phyloP scores from a whole-genome alignment of 2,329 filamentous ascomycete genomes.

The Neopestalotiopsis sp. region DNA sequence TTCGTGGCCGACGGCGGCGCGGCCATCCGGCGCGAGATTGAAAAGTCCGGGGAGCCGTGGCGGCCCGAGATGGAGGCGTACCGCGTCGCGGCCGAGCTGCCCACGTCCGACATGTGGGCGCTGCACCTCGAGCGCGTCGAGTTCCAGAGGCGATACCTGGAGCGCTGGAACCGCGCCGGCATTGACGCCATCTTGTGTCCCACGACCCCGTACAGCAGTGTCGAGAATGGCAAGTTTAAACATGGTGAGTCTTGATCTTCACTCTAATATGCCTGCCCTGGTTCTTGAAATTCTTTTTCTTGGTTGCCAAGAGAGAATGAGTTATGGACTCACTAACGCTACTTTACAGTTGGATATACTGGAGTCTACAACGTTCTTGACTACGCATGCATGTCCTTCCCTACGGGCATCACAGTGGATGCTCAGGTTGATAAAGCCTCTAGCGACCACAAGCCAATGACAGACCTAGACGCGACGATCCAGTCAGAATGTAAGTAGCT shows the following conservation, averaged over 20 bases:
- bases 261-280: no score
- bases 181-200: slow-evolving; percentile 70
- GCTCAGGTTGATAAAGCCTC: slow-evolving; percentile 40
- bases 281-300: neutral
- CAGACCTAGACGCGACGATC: slow-evolving; percentile 41
- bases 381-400: slow-evolving; percentile 53
- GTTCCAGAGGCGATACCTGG: slow-evolving; percentile 51
- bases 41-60: slow-evolving; percentile 46
- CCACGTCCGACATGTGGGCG: slow-evolving; percentile 52
- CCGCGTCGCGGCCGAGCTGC: slow-evolving; percentile 40
- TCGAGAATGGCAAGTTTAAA: slow-evolving; percentile 48
- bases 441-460: slow-evolving; percentile 39
- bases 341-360: slow-evolving; percentile 49
- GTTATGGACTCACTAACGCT: neutral
- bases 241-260: slow-evolving; percentile 40
- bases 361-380: slow-evolving; percentile 56
- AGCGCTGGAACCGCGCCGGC: slow-evolving; percentile 49
- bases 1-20: slow-evolving; percentile 53
- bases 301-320: neutral
- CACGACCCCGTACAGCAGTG: slow-evolving; percentile 49
- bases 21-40: slow-evolving; percentile 44
- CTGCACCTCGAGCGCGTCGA: slow-evolving; percentile 49
- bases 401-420: slow-evolving; percentile 47
- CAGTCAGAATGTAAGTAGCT: slow-evolving; percentile 47
- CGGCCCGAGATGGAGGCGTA: slow-evolving; percentile 33